phyloP scores from a whole-genome alignment of 2,329 filamentous ascomycete genomes.

The Pestalotiopsis sp. region DNA sequence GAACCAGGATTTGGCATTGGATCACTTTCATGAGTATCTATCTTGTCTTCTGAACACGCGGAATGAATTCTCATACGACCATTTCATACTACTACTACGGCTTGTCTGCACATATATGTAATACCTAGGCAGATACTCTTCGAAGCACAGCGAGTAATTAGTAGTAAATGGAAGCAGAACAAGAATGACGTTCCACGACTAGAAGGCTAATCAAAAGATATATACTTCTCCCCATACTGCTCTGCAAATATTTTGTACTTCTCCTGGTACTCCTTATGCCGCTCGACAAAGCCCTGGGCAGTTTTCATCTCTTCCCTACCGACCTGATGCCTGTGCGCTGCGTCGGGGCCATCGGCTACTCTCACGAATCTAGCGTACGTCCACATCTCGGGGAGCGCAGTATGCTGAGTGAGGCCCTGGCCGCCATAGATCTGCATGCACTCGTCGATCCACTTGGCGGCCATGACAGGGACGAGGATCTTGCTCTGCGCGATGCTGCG shows the following conservation, averaged over 20 bases:
- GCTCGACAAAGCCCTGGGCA: slow-evolving; percentile 32
- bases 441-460: slow-evolving; percentile 41
- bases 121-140: no score
- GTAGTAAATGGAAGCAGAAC: no score
- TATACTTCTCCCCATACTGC: slow-evolving; percentile 28
- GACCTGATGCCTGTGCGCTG: slow-evolving; percentile 41
- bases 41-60: no score
- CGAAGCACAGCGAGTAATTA: no score
- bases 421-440: slow-evolving; percentile 45
- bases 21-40: no score
- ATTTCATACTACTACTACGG: no score
- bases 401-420: slow-evolving; percentile 42
- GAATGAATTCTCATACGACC: no score
- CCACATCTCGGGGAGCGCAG: slow-evolving; percentile 42
- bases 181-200: background rate
- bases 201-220: background rate
- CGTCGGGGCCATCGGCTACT: slow-evolving; percentile 42
- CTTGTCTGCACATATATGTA: no score
- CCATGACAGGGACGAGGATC: slow-evolving; percentile 40
- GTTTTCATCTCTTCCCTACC: slow-evolving; percentile 43
- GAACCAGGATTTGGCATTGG: no score
- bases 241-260: slow-evolving; percentile 34
- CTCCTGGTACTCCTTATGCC: slow-evolving; percentile 35
- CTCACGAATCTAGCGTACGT: slow-evolving; percentile 42
- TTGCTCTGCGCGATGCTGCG: slow-evolving; percentile 39